Percentiles rank a stretch among this genome's conserved stretches.
phyloP scores from a whole-genome alignment of 192 early-diverging fungal species.

The Phycomyces blakesleeanus region DNA sequence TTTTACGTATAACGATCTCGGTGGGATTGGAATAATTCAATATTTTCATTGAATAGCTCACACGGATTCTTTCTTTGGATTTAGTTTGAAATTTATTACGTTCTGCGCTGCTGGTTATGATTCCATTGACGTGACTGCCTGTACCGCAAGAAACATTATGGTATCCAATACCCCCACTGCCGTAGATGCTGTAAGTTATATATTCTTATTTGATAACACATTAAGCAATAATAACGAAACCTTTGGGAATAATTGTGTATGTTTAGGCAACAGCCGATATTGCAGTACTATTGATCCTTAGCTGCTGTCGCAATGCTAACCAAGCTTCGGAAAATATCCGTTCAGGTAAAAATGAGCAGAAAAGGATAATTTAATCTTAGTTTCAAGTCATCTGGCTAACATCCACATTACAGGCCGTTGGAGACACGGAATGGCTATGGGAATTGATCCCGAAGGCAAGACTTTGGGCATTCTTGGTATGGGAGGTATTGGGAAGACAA shows the following conservation, averaged over 20 bases:
- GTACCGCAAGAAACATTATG: constrained; percentile 26
- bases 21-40: too few relatives aligned
- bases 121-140: constrained; percentile 33
- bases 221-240: too few relatives aligned
- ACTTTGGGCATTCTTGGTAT: constrained; percentile 46
- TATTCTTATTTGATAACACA: too few relatives aligned
- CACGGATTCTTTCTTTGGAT: not conserved
- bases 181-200: constrained; percentile 26
- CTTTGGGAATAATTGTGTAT: not conserved
- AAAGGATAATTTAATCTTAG: not conserved
- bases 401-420: constrained; percentile 25
- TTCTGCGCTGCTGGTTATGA: constrained; percentile 41
- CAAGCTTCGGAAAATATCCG: constrained; percentile 34
- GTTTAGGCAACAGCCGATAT: constrained; percentile 41
- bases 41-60: too few relatives aligned
- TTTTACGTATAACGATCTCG: not conserved
- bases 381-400: not conserved
- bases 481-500: constrained; percentile 50
- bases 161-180: constrained; percentile 44
- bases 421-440: constrained; percentile 29
- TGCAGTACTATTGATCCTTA: constrained; percentile 44
- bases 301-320: constrained; percentile 41
- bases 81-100: constrained; percentile 24
- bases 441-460: constrained; percentile 38
- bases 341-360: constrained; percentile 25